A percentile compares a stretch with the other conserved stretches of the same genome.
Conservation (phyloP, 345 rosid genomes). For the Schrenkiella parvula region DNA sequence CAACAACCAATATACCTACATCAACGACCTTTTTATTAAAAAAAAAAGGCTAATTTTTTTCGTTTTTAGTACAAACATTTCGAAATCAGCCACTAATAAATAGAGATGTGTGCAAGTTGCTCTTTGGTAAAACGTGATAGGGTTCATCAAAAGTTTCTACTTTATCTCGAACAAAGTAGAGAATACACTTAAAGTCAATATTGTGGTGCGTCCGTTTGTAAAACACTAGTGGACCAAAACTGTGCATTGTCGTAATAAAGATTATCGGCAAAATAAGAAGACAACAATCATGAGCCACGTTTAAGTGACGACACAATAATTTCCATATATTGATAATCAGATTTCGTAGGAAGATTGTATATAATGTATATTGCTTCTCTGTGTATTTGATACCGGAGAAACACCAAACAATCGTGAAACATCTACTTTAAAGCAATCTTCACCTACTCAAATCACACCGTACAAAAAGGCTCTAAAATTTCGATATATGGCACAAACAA, state of each 20-base stretch:
- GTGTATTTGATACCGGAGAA: background rate
- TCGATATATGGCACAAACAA: background rate
- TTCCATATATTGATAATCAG: background rate
- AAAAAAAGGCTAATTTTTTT: background rate
- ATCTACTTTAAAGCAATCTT: background rate
- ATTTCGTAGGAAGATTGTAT: background rate
- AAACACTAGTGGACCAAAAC: background rate
- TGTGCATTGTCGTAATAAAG: background rate
- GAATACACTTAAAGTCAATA: slow-evolving; percentile 8
- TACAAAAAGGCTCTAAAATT: background rate
- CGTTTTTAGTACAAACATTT: background rate
- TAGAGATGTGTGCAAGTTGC: slow-evolving; percentile 9
- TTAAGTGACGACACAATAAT: slow-evolving; percentile 1
- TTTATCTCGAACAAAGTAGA: slow-evolving; percentile 21
- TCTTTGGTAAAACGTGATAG: slow-evolving; percentile 9
- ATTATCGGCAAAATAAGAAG: background rate
- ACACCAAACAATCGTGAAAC: background rate
- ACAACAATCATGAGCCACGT: slow-evolving; percentile 12
- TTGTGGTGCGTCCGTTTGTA: background rate
- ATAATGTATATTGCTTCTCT: background rate
- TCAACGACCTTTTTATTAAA: background rate
- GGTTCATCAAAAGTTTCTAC: slow-evolving; percentile 9
- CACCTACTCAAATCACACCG: background rate
- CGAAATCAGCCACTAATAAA: background rate
- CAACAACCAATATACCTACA: background rate